Base-by-base conservation (phyloP, 352 stramenopile species). In the Phytophthora lateralis region DNA sequence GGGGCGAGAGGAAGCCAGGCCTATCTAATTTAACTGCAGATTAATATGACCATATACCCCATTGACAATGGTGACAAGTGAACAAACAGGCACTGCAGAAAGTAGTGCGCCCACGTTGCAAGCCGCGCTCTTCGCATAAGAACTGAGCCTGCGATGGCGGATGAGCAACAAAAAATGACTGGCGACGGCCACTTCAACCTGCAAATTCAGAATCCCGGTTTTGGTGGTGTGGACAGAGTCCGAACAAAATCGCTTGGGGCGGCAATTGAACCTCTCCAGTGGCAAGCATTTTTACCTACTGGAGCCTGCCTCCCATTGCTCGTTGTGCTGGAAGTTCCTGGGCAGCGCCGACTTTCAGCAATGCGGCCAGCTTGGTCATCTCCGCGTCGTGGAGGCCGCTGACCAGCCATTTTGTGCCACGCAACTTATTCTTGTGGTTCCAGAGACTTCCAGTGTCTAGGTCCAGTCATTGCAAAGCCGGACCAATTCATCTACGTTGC, bases 181-280 rank as follows among this genome's bases (percentile, higher is more conserved):
- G 43, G 43, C 24, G 24, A 32, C 1, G 21, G 9, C 34, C 24
- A 29, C 49, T 56, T 46, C 49, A 56, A 56, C 43, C 7, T 32
- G 15, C 12, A 39, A 37, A 62, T 45, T 35, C 30, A 50, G 37
- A 63, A 56, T 48, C 55, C 15, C 43, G 29, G 37, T 66, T 66
- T 44, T 66, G 58, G 58, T 60, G 49, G 49, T 66, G 48, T 53
- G 48, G 17, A 44, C 38, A 21, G 14, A 27, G 20, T 26, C 10
- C 17, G 17, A 44, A 3, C 35, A 41, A 30, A 30, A 30, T 6
- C 2, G 26, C 26, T 30, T 4, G 26, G n/a, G 21, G 7, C 26
- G 6, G 26, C 21, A 24, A 24, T 24, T 30, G 26, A 30, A 8
- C 26, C 26, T 30, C 26, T 30, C n/a, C n/a, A n/a, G n/a, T n/a